Conservation (phyloP, 2,329 filamentous ascomycete genomes). For the Aspergillus cejpii region DNA sequence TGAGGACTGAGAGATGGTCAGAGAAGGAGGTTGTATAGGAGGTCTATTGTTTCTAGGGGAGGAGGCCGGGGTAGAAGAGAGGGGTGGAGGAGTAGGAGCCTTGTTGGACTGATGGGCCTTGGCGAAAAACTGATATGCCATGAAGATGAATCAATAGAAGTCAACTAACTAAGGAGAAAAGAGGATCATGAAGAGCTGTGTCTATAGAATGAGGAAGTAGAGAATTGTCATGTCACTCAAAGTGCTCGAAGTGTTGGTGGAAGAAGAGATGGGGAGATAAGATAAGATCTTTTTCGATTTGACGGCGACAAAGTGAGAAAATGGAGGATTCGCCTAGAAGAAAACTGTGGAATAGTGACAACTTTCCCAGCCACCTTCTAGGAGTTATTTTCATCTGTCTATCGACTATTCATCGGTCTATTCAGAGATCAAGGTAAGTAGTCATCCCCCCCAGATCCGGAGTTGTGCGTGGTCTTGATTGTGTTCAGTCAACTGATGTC, state of each 20-base stretch:
- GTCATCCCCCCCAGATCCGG: constrained; percentile 5
- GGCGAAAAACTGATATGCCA: constrained; percentile 37
- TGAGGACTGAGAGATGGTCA: constrained; percentile 23
- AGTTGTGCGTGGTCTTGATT: neutral
- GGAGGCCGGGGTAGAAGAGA: constrained; percentile 18
- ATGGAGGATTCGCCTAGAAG: constrained; percentile 12
- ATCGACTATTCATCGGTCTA: neutral
- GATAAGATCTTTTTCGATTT: constrained; percentile 20
- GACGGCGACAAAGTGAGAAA: constrained; percentile 10
- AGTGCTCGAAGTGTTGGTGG: too few species aligned
- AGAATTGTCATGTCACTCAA: neutral
- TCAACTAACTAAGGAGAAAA: neutral
- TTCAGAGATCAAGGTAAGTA: constrained; percentile 5
- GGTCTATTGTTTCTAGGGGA: constrained; percentile 18
- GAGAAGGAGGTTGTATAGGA: constrained; percentile 28
- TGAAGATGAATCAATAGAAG: constrained; percentile 8
- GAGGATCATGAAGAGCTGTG: neutral
- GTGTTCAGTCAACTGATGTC: neutral
- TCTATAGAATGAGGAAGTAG: neutral
- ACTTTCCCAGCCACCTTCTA: too few species aligned
- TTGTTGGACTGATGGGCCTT: constrained; percentile 27
- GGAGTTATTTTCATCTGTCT: neutral
- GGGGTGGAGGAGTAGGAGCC: constrained; percentile 19
- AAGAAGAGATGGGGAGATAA: too few species aligned
- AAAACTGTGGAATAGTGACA: too few species aligned